Conservation (phyloP, 192 early-diverging fungal species). For the Rhizophagus sp. region DNA sequence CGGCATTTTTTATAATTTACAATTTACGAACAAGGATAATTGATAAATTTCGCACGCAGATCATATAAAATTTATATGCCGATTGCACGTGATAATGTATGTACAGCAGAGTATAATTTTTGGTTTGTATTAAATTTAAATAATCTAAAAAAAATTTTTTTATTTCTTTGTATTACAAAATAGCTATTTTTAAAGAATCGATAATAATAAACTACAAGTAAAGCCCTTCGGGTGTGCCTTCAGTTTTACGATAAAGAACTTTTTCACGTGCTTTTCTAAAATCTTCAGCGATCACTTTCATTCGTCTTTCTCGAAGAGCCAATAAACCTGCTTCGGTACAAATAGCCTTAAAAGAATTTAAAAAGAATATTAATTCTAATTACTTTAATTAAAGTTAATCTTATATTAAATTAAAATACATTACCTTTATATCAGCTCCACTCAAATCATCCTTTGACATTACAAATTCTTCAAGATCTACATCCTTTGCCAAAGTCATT, state of each 20-base stretch:
- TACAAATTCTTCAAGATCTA: constrained; percentile 98
- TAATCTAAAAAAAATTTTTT: too few species aligned
- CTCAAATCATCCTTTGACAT: constrained; percentile 99
- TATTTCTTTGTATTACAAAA: too few species aligned
- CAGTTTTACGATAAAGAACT: constrained; percentile 97
- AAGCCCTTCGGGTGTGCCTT: constrained; percentile 97
- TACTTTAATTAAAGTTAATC: background rate
- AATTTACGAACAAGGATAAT: background rate
- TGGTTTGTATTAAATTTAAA: too few species aligned
- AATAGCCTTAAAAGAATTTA: constrained; percentile 69
- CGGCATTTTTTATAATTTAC: background rate
- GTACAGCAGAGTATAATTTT: too few species aligned
- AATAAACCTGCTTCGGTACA: constrained; percentile 99
- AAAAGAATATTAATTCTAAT: background rate
- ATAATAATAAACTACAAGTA: constrained; percentile 62
- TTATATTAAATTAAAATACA: background rate
- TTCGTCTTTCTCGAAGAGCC: constrained; percentile 95
- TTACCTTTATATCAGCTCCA: constrained; percentile 96
- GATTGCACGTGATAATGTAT: too few species aligned
- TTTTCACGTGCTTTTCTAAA: constrained; percentile 98
- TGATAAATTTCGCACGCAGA: too few species aligned
- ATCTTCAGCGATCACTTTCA: constrained; percentile 98
- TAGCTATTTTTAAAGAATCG: too few species aligned
- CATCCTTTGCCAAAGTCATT: constrained; percentile 95
- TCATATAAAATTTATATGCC: too few species aligned